Evolutionary conservation across 1,139 yeast species (phyloP).

Genomic region (Martiniozyma asiatica): DNA sequence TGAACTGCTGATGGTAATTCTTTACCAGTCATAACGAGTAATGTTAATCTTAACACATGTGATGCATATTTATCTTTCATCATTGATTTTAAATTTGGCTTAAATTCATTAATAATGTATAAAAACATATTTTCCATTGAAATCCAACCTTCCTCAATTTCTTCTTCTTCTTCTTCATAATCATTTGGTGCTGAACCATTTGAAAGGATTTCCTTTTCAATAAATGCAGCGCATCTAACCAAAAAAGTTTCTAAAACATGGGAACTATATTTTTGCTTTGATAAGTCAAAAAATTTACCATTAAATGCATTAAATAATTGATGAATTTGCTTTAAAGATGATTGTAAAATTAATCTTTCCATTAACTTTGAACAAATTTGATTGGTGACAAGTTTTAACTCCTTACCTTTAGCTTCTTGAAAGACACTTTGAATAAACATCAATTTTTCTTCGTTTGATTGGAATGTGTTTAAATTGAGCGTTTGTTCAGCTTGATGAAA

Average conservation of each 20-base stretch:
- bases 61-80: slow-evolving; percentile 74
- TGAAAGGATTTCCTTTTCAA: slow-evolving; percentile 55
- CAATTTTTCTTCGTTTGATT: slow-evolving; percentile 54
- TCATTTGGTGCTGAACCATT: slow-evolving; percentile 20
- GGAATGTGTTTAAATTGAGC: slow-evolving; percentile 70
- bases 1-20: slow-evolving; percentile 67
- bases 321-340: slow-evolving; percentile 55
- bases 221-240: slow-evolving; percentile 61
- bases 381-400: slow-evolving; percentile 82
- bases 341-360: slow-evolving; percentile 69
- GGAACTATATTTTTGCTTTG: slow-evolving; percentile 84
- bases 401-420: slow-evolving; percentile 84
- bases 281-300: slow-evolving; percentile 62
- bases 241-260: slow-evolving; percentile 85
- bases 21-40: slow-evolving; percentile 66
- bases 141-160: slow-evolving; percentile 22
- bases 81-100: slow-evolving; percentile 48
- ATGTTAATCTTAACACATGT: slow-evolving; percentile 65
- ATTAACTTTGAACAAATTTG: slow-evolving; percentile 88
- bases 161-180: slow-evolving; percentile 23
- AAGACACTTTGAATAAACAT: slow-evolving; percentile 68
- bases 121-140: slow-evolving; percentile 56
- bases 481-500: slow-evolving; percentile 89
- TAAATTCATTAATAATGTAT: slow-evolving; percentile 54
- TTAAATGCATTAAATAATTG: slow-evolving; percentile 52